A percentile compares a stretch with the other conserved stretches of the same genome.
These are phyloP conservation scores for Cantharellus cinnabarinus DNA, from an alignment of 768 basidiomycete genomes.

Conservation along the genomic window DNA sequence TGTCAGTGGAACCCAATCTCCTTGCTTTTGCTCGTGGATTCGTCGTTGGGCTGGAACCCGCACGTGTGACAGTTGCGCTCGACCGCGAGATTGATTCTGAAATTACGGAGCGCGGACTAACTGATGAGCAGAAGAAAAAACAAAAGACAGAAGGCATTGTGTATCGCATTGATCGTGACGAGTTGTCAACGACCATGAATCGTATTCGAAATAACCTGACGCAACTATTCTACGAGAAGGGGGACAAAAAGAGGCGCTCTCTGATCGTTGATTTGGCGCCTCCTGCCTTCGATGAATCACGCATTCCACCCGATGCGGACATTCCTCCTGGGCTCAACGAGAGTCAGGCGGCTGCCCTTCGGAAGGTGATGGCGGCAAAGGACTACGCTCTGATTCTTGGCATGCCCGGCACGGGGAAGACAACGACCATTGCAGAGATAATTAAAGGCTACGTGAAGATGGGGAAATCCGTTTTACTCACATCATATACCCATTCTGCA, in stretches of 20 bases:
- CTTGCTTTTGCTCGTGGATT: conserved; percentile 70
- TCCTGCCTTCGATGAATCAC: conserved; percentile 37
- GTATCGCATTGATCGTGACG: conserved; percentile 90
- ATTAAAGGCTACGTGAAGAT: conserved; percentile 57
- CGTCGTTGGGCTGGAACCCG: conserved; percentile 47
- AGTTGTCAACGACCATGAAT: conserved; percentile 68
- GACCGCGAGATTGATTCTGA: conserved; percentile 52
- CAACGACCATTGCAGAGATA: conserved; percentile 78
- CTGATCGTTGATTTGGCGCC: conserved; percentile 63
- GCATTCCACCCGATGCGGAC: not conserved
- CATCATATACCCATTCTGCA: conserved; percentile 92
- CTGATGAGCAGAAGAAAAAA: conserved; percentile 7
- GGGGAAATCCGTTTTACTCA: conserved; percentile 75
- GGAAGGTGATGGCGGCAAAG: conserved; percentile 50
- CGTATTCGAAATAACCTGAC: conserved; percentile 82
- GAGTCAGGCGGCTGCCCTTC: conserved; percentile 52
- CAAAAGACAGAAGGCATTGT: conserved; percentile 15
- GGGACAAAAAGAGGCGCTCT: conserved; percentile 42
- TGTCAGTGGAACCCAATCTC: conserved; percentile 77
- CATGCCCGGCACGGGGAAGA: conserved; percentile 98
- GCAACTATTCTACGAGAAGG: conserved; percentile 63
- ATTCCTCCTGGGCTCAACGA: conserved; percentile 22
- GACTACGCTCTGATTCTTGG: conserved; percentile 89
- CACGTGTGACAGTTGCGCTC: conserved; percentile 52
- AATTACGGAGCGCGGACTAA: conserved; percentile 18